Conservation (phyloP, 1,284 basidiomycete genomes). For the Somion occarium region DNA sequence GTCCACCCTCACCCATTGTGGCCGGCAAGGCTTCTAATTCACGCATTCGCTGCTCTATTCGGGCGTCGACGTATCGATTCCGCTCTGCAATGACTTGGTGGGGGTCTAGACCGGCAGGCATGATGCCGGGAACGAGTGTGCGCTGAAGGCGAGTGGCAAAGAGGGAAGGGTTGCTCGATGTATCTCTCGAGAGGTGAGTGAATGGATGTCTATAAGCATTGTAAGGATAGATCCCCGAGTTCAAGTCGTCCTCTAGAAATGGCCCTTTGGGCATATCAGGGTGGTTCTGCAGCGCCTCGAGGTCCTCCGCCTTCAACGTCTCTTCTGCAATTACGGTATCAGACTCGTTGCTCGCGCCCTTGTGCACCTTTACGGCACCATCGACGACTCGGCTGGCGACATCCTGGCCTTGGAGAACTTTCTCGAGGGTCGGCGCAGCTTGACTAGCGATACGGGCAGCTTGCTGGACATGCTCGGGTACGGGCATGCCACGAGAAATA, state of each 20-base stretch:
- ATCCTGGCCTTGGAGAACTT: constrained; percentile 54
- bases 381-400: constrained; percentile 65
- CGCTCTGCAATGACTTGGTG: constrained; percentile 89
- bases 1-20: constrained; percentile 75
- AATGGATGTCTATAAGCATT: constrained; percentile 92
- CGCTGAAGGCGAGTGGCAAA: constrained; percentile 75
- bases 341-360: constrained; percentile 37
- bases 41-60: constrained; percentile 84
- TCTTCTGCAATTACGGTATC: constrained; percentile 18
- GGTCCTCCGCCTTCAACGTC: constrained; percentile 26
- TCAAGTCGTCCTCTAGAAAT: constrained; percentile 76
- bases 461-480: constrained; percentile 78
- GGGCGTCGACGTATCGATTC: constrained; percentile 86
- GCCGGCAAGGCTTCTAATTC: constrained; percentile 86
- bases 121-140: constrained; percentile 82
- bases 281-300: constrained; percentile 18
- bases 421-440: constrained; percentile 59
- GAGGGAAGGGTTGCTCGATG: constrained; percentile 53
- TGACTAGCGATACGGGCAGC: constrained; percentile 66
- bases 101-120: constrained; percentile 93
- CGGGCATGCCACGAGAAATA: constrained; percentile 72
- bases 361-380: constrained; percentile 74
- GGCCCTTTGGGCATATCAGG: constrained; percentile 60
- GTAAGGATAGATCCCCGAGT: constrained; percentile 89
- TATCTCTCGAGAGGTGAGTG: constrained; percentile 63